Evolutionary conservation across 2,329 filamentous ascomycete genomes (phyloP).

Genomic region (Dryadomyces quercus-mongolicae): DNA sequence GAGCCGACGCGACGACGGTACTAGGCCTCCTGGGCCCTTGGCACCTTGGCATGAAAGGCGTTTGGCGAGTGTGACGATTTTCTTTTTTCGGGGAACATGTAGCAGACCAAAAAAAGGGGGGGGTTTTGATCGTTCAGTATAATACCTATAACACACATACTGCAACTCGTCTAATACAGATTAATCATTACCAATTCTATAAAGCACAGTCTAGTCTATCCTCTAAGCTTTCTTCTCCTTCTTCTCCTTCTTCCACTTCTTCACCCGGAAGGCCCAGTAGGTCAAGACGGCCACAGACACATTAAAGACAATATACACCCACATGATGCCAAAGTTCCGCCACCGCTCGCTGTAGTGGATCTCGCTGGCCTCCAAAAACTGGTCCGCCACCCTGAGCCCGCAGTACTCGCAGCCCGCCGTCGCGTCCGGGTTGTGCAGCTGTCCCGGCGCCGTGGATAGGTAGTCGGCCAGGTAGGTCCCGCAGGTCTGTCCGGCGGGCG

Average conservation of each 20-base stretch:
- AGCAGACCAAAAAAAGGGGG: too few species aligned
- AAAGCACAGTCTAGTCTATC: too few species aligned
- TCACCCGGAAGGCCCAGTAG: conserved; percentile 52
- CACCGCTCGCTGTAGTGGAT: conserved; percentile 45
- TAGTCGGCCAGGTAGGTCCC: conserved; percentile 48
- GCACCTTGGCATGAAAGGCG: too few species aligned
- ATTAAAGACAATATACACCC: conserved; percentile 55
- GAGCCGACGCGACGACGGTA: conserved; percentile 66
- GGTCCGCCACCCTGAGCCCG: conserved; percentile 46
- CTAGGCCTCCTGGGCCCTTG: too few species aligned
- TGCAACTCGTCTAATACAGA: too few species aligned
- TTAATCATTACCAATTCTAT: too few species aligned
- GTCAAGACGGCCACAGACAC: conserved; percentile 42
- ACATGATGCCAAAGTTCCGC: conserved; percentile 61
- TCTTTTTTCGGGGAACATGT: too few species aligned
- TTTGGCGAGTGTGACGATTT: too few species aligned
- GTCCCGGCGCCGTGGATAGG: conserved; percentile 36
- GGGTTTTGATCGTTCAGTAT: too few species aligned
- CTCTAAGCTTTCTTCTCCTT: not conserved
- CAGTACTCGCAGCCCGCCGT: conserved; percentile 54
- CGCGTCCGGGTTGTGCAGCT: conserved; percentile 48
- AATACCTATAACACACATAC: too few species aligned
- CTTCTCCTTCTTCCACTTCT: conserved; percentile 15
- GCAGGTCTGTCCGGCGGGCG: conserved; percentile 52
- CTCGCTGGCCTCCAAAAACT: conserved; percentile 36